phyloP scores from a whole-genome alignment of 164 flowering plant genomes.

The Umbilicus rupestris region DNA sequence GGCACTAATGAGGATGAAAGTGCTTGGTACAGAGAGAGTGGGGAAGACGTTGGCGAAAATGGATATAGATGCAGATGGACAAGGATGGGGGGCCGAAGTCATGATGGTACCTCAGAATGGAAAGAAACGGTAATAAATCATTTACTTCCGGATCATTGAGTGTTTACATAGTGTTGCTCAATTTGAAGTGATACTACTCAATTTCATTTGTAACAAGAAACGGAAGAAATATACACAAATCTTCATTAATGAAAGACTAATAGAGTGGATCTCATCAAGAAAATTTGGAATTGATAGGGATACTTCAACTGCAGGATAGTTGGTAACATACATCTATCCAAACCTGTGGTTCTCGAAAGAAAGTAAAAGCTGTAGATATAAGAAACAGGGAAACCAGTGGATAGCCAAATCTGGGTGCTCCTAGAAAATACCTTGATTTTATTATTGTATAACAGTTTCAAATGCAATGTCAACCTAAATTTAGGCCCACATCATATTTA shows the following conservation, averaged over 20 bases:
- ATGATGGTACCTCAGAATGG: conserved; percentile 79
- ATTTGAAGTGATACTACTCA: background rate
- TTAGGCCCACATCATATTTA: background rate
- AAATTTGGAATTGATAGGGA: background rate
- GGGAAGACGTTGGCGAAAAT: conserved; percentile 74
- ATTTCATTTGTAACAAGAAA: background rate
- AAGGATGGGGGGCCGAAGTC: conserved; percentile 78
- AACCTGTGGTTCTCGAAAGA: background rate
- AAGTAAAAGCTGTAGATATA: background rate
- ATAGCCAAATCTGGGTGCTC: background rate
- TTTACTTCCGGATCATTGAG: background rate
- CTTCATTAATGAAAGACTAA: background rate
- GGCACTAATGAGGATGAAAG: conserved; percentile 94
- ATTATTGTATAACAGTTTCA: background rate
- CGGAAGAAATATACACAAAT: background rate
- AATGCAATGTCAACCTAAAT: background rate
- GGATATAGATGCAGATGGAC: conserved; percentile 93
- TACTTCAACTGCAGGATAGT: background rate
- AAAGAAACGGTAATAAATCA: conserved; percentile 67
- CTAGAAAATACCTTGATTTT: background rate
- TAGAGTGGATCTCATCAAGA: background rate
- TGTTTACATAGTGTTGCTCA: background rate
- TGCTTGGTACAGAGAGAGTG: conserved; percentile 83
- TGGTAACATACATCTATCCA: background rate
- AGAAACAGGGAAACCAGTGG: background rate